A percentile compares a stretch with the other conserved stretches of the same genome.
Conservation (phyloP, 257 asterid species). For the Scutellaria barbata region DNA sequence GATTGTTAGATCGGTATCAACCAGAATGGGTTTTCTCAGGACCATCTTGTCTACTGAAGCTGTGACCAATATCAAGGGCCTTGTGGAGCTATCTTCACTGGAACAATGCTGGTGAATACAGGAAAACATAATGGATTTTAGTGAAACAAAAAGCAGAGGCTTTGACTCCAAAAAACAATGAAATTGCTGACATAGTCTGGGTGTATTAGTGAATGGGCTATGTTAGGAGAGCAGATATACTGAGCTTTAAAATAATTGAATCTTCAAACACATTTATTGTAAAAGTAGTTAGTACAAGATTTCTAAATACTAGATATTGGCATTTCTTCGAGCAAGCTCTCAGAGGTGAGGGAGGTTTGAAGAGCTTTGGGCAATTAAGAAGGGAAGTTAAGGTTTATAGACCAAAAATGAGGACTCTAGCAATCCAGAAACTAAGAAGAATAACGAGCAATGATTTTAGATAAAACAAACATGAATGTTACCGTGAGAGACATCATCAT, state of each 20-base stretch:
- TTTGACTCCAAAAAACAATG: neutral
- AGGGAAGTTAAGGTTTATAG: too few relatives aligned
- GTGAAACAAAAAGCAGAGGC: slow-evolving; percentile 4
- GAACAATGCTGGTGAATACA: slow-evolving; percentile 70
- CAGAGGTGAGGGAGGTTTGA: neutral
- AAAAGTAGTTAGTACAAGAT: neutral
- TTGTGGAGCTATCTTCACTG: slow-evolving; percentile 63
- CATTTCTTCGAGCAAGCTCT: neutral
- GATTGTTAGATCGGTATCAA: slow-evolving; percentile 70
- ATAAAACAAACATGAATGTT: too few relatives aligned
- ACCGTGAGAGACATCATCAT: too few relatives aligned
- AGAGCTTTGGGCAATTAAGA: neutral
- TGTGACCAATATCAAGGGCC: slow-evolving; percentile 78
- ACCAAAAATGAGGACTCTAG: too few relatives aligned
- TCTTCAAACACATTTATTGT: neutral
- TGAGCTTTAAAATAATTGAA: neutral
- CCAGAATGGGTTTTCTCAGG: slow-evolving; percentile 66
- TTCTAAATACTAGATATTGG: neutral
- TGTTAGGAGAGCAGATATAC: neutral
- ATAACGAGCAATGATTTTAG: too few relatives aligned
- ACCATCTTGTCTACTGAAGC: slow-evolving; percentile 96
- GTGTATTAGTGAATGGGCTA: neutral
- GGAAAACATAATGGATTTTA: neutral
- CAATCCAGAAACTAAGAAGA: too few relatives aligned
- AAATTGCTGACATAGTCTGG: neutral